These are phyloP conservation scores for Claviceps pusilla DNA, from an alignment of 2,329 filamentous ascomycete species.

Conservation along the genomic window DNA sequence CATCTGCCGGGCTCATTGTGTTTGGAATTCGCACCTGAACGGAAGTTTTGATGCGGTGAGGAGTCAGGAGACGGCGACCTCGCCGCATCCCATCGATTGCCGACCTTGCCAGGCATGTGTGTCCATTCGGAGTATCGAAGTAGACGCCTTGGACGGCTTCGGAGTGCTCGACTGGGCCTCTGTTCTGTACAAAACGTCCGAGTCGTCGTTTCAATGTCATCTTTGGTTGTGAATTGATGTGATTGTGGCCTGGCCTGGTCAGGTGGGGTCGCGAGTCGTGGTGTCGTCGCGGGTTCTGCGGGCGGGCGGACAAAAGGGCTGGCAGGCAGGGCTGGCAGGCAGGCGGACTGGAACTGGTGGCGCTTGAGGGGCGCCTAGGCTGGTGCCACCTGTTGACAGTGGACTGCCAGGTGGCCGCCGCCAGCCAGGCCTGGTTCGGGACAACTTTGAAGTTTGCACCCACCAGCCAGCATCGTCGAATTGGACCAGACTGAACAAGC, in stretches of 20 bases:
- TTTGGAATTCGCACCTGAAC: neutral
- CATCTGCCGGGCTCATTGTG: neutral
- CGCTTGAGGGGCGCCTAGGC: neutral
- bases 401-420: neutral
- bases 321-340: neutral
- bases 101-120: neutral
- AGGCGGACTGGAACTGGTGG: neutral
- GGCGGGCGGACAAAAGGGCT: neutral
- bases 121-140: neutral
- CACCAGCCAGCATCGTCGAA: neutral
- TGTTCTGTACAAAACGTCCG: neutral
- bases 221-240: neutral
- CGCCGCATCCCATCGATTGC: neutral
- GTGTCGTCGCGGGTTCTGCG: neutral
- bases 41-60: neutral
- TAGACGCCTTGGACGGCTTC: neutral
- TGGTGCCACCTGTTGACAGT: too few species aligned
- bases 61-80: neutral
- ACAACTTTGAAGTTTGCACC: too few species aligned
- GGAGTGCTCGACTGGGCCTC: neutral
- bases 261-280: neutral
- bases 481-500: neutral
- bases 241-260: too few species aligned
- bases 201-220: neutral
- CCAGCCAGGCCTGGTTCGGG: neutral